Evolutionary conservation across 2,329 filamentous ascomycete species (phyloP), one percentile per base, ranked within the genome.

Genomic region (Cercospora sesami): DNA sequence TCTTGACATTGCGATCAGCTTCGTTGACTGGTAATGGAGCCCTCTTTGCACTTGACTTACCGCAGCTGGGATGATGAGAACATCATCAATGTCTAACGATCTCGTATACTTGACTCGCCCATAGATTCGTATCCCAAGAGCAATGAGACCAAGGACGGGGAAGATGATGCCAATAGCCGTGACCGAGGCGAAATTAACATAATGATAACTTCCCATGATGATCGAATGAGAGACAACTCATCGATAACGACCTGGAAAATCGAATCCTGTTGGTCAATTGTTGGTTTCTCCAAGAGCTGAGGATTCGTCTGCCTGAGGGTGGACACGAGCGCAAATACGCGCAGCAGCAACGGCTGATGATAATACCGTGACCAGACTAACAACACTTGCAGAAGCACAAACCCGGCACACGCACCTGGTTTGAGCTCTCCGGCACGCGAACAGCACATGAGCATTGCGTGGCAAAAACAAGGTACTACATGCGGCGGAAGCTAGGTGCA

Each of bases 41-140:
- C 48, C 16, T 33, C 31, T 31, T 30, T 5, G 21, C 14, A 16
- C 14, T 31, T 8, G 2, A 48, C 67, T 66, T 33, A 69, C 67
- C 30, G 66, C 63, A 48, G 68, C 65, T 28, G 68, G 68, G 16
- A 68, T 60, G 18, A 70, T 65, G 53, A 70, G 65, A 10, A 68
- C 36, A 45, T 68, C 68, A 61, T 70, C 68, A 26, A 70, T 55
- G 59, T 70, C 68, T 4, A 70, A 53, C 5, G 42, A 55, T 59
- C 60, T 62, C 30, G 59, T 61, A 42, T 70, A 70, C 39, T 63
- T 63, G 26, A 67, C 57, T 23, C 58, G 61, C 7, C 62, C 61
- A 51, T 65, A 67, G n/a, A 67, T 63, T 61, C 68, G 59, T 21
- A 58, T 28, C 5, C 45, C 65, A 5, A 70, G 26, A 4, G 63